Evolutionary conservation across 1,139 yeast species (phyloP).

Genomic region (Citeromyces hawaiiensis): DNA sequence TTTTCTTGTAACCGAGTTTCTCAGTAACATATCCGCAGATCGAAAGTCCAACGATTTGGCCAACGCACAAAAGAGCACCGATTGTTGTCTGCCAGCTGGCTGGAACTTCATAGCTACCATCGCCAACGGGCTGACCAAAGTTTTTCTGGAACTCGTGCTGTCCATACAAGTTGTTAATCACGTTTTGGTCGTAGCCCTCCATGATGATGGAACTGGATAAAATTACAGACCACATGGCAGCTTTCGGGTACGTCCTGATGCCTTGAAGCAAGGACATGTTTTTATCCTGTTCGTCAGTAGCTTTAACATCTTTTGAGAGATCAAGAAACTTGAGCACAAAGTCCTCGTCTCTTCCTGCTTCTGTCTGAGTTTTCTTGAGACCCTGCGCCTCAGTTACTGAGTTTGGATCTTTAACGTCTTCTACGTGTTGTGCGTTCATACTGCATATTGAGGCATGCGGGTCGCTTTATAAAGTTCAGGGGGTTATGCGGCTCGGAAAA

Average conservation of each 20-base stretch:
- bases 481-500: not conserved
- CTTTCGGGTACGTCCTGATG: conserved; percentile 20
- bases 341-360: not conserved
- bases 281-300: conserved; percentile 1
- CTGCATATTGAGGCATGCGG: not conserved
- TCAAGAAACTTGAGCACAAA: not conserved
- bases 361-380: not conserved
- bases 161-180: conserved; percentile 26
- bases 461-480: not conserved
- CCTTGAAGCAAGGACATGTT: conserved; percentile 17
- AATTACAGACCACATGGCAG: conserved; percentile 23
- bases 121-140: conserved; percentile 21
- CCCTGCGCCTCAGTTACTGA: not conserved
- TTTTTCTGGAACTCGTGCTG: conserved; percentile 24
- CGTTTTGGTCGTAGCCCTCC: conserved; percentile 30
- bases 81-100: conserved; percentile 32
- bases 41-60: conserved; percentile 22
- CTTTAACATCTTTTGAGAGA: not conserved
- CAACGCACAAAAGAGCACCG: conserved; percentile 25
- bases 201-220: conserved; percentile 16
- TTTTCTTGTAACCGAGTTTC: conserved; percentile 29
- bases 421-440: conserved; percentile 1
- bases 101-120: conserved; percentile 20
- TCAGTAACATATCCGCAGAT: conserved; percentile 13
- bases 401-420: not conserved